Conservation (phyloP, 352 stramenopile genomes). For the Phytophthora crassamura region DNA sequence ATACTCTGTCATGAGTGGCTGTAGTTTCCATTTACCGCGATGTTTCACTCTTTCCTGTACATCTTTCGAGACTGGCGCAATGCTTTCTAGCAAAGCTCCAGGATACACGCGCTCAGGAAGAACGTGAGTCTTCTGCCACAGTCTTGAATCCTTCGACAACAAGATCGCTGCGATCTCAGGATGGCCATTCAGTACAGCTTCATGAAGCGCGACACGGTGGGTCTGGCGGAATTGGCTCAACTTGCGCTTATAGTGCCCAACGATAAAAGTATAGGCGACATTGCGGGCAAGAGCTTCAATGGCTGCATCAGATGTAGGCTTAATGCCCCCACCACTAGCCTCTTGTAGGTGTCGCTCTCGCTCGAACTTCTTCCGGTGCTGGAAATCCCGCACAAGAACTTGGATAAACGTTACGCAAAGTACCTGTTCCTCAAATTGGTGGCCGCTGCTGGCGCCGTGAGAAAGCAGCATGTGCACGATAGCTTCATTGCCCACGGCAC, state of each 20-base stretch:
- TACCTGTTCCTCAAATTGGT: slow-evolving; percentile 55
- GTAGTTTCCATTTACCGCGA: slow-evolving; percentile 57
- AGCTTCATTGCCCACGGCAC: slow-evolving; percentile 73
- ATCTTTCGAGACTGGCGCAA: slow-evolving; percentile 17
- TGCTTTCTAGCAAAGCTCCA: slow-evolving; percentile 25
- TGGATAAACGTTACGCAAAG: slow-evolving; percentile 76
- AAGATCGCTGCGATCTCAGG: slow-evolving; percentile 60
- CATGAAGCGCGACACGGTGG: slow-evolving; percentile 74
- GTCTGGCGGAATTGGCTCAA: slow-evolving; percentile 59
- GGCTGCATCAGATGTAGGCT: slow-evolving; percentile 49
- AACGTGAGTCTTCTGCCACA: slow-evolving; percentile 72
- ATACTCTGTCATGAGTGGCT: slow-evolving; percentile 40
- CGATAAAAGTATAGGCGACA: slow-evolving; percentile 67
- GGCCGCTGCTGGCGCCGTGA: slow-evolving; percentile 54
- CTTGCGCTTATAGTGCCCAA: slow-evolving; percentile 58
- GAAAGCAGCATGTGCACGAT: slow-evolving; percentile 77
- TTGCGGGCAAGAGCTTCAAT: slow-evolving; percentile 62
- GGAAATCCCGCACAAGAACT: slow-evolving; percentile 56
- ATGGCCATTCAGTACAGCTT: slow-evolving; percentile 76
- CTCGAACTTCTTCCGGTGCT: slow-evolving; percentile 42
- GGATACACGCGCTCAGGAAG: slow-evolving; percentile 59
- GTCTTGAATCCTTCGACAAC: slow-evolving; percentile 50
- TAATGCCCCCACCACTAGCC: slow-evolving; percentile 8
- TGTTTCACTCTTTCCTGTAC: slow-evolving; percentile 13
- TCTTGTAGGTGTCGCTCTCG: slow-evolving; percentile 17